Conservation (phyloP, 176 grass and related monocot genomes). For the Saccharum spontaneum region DNA sequence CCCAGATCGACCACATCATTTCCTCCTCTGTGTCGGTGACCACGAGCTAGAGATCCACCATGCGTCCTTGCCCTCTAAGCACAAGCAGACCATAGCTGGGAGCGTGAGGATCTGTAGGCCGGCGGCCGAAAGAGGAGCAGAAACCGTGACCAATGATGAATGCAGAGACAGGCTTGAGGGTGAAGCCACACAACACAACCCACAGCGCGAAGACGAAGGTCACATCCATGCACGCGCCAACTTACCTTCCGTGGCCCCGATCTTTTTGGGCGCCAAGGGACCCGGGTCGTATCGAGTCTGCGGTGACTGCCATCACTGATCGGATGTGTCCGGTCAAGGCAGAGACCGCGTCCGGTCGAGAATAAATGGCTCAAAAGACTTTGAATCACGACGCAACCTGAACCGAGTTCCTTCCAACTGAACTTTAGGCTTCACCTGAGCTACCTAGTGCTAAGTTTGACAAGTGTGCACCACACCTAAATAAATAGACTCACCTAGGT, state of each 20-base stretch:
- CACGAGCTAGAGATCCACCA: not conserved
- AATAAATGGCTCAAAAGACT: too few species aligned
- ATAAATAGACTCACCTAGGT: too few species aligned
- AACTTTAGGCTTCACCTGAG: too few species aligned
- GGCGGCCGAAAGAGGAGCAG: constrained; percentile 14
- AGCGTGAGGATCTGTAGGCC: not conserved
- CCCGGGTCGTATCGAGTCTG: too few species aligned
- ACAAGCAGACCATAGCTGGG: not conserved
- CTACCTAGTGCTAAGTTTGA: too few species aligned
- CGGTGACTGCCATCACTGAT: too few species aligned
- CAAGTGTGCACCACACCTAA: too few species aligned
- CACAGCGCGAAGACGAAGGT: not conserved
- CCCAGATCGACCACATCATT: not conserved
- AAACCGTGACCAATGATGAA: not conserved
- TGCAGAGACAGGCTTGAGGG: not conserved
- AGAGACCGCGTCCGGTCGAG: too few species aligned
- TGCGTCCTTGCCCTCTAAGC: not conserved
- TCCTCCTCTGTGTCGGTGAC: not conserved
- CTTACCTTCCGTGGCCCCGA: not conserved
- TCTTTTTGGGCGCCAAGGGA: too few species aligned
- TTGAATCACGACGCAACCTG: too few species aligned
- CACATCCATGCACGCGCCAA: not conserved
- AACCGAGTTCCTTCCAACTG: too few species aligned
- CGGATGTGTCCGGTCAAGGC: too few species aligned
- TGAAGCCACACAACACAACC: not conserved